Conservation (phyloP, 495 filamentous ascomycete species). For the Tuber magnatum region DNA sequence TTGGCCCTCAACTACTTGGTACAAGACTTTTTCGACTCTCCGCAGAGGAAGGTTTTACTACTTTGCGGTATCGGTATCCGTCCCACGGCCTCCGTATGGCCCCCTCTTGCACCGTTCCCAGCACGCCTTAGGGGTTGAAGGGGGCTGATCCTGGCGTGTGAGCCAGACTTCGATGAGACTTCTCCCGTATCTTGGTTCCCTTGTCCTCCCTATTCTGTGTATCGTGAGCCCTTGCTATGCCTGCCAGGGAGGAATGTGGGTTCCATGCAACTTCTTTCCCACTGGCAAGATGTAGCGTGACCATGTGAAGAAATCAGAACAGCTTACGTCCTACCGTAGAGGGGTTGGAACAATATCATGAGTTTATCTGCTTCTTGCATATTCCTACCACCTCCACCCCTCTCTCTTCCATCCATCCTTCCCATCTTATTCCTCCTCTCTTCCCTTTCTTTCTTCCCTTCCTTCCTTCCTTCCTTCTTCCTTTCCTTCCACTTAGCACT, state of each 20-base stretch:
- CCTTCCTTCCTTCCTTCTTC: not conserved
- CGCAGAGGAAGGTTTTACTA: not conserved
- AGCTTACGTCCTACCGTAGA: not conserved
- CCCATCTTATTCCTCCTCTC: constrained; percentile 2
- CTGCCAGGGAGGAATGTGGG: constrained; percentile 3
- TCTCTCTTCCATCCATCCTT: constrained; percentile 4
- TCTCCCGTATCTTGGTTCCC: constrained; percentile 10
- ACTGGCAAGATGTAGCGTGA: not conserved
- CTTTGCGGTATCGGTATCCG: not conserved
- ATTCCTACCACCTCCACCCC: constrained; percentile 6
- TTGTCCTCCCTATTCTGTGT: constrained; percentile 14
- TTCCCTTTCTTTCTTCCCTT: not conserved
- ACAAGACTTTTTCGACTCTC: not conserved
- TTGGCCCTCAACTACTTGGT: not conserved
- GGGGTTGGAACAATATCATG: not conserved
- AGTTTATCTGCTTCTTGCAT: constrained; percentile 16
- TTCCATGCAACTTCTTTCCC: not conserved
- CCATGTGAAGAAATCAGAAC: not conserved
- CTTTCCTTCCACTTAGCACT: constrained; percentile 7
- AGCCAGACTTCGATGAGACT: constrained; percentile 29
- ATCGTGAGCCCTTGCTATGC: constrained; percentile 10
- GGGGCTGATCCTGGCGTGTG: not conserved
- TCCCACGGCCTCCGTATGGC: not conserved
- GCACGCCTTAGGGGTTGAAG: constrained; percentile 1
- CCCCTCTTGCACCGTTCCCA: not conserved